Percentiles rank a stretch among this genome's conserved stretches.
Evolutionary conservation across 441 rosid species (phyloP).

Genomic region (Populus hybrid): DNA sequence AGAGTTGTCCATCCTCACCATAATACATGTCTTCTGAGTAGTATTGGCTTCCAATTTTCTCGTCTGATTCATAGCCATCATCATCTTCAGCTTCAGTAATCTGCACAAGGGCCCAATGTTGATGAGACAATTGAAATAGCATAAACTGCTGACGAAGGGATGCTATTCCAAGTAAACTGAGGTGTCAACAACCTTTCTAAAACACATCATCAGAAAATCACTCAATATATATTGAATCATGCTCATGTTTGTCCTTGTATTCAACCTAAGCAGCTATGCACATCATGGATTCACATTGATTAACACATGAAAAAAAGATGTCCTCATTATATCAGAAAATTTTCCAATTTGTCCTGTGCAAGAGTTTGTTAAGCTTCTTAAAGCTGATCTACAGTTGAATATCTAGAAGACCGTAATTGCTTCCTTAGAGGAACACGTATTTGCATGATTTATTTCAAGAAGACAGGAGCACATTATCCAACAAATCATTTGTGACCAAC

Average conservation of each 20-base stretch:
- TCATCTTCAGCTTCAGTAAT: constrained; percentile 36
- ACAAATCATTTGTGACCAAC: neutral
- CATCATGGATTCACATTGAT: neutral
- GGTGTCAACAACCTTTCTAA: neutral
- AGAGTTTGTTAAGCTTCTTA: neutral
- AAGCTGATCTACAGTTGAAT: neutral
- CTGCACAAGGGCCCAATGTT: constrained; percentile 36
- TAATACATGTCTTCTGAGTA: constrained; percentile 66
- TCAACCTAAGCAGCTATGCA: constrained; percentile 1
- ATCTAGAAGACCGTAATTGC: neutral
- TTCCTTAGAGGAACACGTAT: neutral
- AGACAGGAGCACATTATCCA: neutral
- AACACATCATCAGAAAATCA: neutral
- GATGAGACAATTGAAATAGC: constrained; percentile 4
- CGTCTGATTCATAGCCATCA: constrained; percentile 54
- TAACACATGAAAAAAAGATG: neutral
- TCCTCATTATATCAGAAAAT: neutral
- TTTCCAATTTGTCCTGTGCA: neutral
- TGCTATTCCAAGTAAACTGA: constrained; percentile 1
- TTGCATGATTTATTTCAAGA: neutral
- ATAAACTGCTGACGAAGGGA: neutral
- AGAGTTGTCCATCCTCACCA: constrained; percentile 88
- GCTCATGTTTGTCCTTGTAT: neutral
- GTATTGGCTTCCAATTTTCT: constrained; percentile 47
- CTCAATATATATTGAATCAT: neutral